A percentile compares a stretch with the other conserved stretches of the same genome.
These are phyloP conservation scores for Trichoderma gamsii DNA, from an alignment of 495 filamentous ascomycete genomes.

Conservation along the genomic window DNA sequence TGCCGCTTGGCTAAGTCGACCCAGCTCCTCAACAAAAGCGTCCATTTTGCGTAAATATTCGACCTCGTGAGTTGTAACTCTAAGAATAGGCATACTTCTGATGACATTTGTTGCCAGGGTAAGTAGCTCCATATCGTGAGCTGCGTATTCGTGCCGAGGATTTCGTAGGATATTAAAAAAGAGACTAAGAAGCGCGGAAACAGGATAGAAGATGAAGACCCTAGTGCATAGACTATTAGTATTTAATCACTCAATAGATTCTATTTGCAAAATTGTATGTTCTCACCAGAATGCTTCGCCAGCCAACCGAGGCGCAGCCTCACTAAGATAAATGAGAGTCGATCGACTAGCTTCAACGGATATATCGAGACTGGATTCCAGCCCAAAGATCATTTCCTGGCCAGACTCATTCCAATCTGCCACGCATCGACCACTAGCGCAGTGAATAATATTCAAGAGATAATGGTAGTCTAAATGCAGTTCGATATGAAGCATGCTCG, in stretches of 20 bases:
- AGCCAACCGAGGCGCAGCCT: slow-evolving; percentile 35
- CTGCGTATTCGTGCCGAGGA: slow-evolving; percentile 39
- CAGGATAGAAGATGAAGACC: slow-evolving; percentile 47
- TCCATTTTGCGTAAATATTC: slow-evolving; percentile 41
- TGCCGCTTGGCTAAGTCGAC: slow-evolving; percentile 25
- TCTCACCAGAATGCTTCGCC: slow-evolving; percentile 45
- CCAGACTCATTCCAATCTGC: slow-evolving; percentile 25
- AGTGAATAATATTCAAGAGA: slow-evolving; percentile 47
- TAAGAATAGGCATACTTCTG: slow-evolving; percentile 35
- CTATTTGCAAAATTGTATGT: not conserved
- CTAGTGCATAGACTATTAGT: slow-evolving; percentile 20
- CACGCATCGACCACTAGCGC: slow-evolving; percentile 31
- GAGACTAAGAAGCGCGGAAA: slow-evolving; percentile 44
- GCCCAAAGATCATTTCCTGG: slow-evolving; percentile 38
- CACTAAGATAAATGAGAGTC: slow-evolving; percentile 41
- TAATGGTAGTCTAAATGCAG: slow-evolving; percentile 47
- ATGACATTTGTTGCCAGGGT: slow-evolving; percentile 39
- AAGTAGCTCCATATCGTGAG: slow-evolving; percentile 39
- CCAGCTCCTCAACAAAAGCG: slow-evolving; percentile 43
- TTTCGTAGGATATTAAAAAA: slow-evolving; percentile 48
- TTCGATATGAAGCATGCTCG: slow-evolving; percentile 40
- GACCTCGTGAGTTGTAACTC: slow-evolving; percentile 38
- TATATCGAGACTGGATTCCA: slow-evolving; percentile 44
- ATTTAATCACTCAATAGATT: not conserved
- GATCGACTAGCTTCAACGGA: slow-evolving; percentile 50